A percentile compares a stretch with the other conserved stretches of the same genome.
These are phyloP conservation scores for Solanum lignicaule DNA, from an alignment of 257 asterid genomes.

Conservation along the genomic window DNA sequence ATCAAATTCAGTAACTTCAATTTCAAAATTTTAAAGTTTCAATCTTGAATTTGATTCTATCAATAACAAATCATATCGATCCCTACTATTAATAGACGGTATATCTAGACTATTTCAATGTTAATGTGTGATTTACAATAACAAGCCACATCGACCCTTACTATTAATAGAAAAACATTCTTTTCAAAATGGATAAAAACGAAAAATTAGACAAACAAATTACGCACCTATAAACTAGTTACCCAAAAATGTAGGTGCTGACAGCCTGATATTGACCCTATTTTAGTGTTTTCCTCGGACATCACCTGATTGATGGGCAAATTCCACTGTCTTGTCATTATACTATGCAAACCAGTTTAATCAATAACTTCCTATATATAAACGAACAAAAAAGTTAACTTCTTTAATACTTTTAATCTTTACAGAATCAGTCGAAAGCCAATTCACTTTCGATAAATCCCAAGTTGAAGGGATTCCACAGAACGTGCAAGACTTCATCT, in stretches of 20 bases:
- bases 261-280: not conserved
- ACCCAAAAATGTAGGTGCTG: not conserved
- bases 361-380: not conserved
- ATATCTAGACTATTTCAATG: not conserved
- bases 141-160: not conserved
- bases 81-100: not conserved
- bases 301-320: not conserved
- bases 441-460: not conserved
- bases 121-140: too few species aligned
- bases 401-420: not conserved
- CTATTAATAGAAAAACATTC: too few species aligned
- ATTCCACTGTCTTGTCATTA: not conserved
- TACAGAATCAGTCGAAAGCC: not conserved
- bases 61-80: not conserved
- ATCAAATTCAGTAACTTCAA: not conserved
- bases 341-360: not conserved
- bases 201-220: not conserved
- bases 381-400: not conserved
- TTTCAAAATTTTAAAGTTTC: not conserved
- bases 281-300: not conserved
- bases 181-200: not conserved
- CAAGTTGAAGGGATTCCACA: not conserved
- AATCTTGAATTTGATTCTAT: not conserved
- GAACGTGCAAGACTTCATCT: not conserved
- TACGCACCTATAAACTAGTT: accelerated